A percentile compares a stretch with the other conserved stretches of the same genome.
Evolutionary conservation across 176 grass and related monocot genomes (phyloP).

Genomic region (Ampelocalamus luodianensis): DNA sequence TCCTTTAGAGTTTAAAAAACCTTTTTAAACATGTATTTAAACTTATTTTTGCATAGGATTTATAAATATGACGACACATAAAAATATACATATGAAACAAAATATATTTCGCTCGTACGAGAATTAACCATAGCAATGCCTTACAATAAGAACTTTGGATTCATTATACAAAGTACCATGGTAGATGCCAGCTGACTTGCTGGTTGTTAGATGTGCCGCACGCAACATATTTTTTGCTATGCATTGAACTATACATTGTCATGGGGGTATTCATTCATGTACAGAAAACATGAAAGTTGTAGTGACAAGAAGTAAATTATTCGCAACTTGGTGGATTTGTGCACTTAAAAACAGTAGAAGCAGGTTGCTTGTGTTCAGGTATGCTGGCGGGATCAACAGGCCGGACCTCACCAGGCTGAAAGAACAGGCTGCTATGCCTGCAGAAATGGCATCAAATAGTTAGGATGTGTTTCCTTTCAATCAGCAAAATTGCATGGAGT

Average conservation of each 20-base stretch:
- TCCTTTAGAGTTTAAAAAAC: too few species aligned
- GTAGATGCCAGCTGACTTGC: too few species aligned
- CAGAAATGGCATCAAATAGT: constrained; percentile 37
- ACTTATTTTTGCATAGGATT: too few species aligned
- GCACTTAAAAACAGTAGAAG: constrained; percentile 83
- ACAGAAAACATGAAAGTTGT: constrained; percentile 16
- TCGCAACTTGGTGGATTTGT: constrained; percentile 86
- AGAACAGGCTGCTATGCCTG: constrained; percentile 83
- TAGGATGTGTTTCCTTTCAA: background rate
- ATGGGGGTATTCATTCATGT: background rate
- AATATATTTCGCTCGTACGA: too few species aligned
- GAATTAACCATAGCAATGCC: too few species aligned
- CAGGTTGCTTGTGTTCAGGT: constrained; percentile 92
- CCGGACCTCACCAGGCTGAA: constrained; percentile 78
- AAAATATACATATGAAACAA: too few species aligned
- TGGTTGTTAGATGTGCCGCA: background rate
- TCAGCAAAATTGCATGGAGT: background rate
- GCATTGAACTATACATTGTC: too few species aligned
- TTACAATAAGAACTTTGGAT: background rate
- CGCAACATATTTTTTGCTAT: background rate
- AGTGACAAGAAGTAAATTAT: constrained; percentile 27
- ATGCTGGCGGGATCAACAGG: constrained; percentile 78
- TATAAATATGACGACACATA: too few species aligned
- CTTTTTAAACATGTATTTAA: too few species aligned
- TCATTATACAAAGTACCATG: background rate